Evolutionary conservation across 352 stramenopile species (phyloP).

Genomic region (Phytophthora sojae): DNA sequence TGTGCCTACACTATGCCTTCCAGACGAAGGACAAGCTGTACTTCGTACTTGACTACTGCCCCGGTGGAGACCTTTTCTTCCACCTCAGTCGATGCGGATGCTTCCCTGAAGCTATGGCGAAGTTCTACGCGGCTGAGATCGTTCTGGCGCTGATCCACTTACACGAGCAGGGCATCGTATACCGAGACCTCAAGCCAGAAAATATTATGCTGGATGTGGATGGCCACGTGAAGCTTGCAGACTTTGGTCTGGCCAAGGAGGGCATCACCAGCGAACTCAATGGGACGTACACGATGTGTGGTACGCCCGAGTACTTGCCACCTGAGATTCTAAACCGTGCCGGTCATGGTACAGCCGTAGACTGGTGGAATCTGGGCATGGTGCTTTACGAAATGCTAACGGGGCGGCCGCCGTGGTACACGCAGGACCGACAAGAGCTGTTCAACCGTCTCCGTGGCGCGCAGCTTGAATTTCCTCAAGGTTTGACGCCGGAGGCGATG

Average conservation of each 20-base stretch:
- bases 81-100: conserved; percentile 76
- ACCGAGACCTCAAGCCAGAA: conserved; percentile 85
- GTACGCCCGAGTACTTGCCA: conserved; percentile 87
- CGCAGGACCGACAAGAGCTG: conserved; percentile 78
- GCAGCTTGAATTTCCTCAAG: conserved; percentile 78
- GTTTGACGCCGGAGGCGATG: conserved; percentile 72
- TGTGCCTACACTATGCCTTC: conserved; percentile 91
- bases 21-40: conserved; percentile 87
- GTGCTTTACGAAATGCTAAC: conserved; percentile 89
- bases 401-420: conserved; percentile 81
- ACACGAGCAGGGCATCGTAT: conserved; percentile 87
- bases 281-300: conserved; percentile 87
- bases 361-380: conserved; percentile 89
- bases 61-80: conserved; percentile 87
- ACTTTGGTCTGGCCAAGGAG: conserved; percentile 85
- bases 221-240: conserved; percentile 82
- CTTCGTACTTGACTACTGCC: conserved; percentile 90
- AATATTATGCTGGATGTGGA: conserved; percentile 91
- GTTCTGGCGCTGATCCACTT: conserved; percentile 86
- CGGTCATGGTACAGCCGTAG: conserved; percentile 81
- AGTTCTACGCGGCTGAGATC: conserved; percentile 89
- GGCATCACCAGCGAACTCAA: conserved; percentile 76
- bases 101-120: conserved; percentile 84
- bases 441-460: conserved; percentile 74
- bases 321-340: conserved; percentile 85